Evolutionary conservation across 176 grass and related monocot genomes (phyloP).

Genomic region (Aegilops sharonensis): DNA sequence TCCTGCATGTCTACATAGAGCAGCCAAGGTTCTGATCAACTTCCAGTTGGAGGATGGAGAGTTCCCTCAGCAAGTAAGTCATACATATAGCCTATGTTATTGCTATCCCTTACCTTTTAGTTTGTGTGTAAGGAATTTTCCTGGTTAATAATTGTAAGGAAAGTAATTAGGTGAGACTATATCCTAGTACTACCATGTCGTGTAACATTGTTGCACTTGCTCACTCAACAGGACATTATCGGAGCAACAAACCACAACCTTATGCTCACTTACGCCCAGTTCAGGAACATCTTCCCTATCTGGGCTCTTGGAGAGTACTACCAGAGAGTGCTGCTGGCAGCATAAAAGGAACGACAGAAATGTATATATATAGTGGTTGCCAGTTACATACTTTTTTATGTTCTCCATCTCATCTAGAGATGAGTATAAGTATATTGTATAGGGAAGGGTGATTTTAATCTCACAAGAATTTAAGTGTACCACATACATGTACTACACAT

Average conservation of each 20-base stretch:
- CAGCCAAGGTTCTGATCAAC: neutral
- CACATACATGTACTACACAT: too few relatives aligned
- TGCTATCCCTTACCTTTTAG: neutral
- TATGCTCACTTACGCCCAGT: slow-evolving; percentile 54
- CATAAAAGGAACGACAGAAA: neutral
- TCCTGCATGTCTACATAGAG: neutral
- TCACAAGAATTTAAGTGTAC: too few relatives aligned
- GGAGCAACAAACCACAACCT: slow-evolving; percentile 47
- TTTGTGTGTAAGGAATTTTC: too few relatives aligned
- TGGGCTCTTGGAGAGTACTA: slow-evolving; percentile 22
- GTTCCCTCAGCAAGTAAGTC: neutral
- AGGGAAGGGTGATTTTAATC: too few relatives aligned
- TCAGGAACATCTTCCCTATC: slow-evolving; percentile 44
- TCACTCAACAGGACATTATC: slow-evolving; percentile 41
- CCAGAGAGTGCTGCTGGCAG: neutral
- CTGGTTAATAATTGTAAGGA: too few relatives aligned
- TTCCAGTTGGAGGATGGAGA: neutral
- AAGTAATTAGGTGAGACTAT: too few relatives aligned
- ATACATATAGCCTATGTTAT: too few relatives aligned
- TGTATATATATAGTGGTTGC: neutral
- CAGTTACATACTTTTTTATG: neutral
- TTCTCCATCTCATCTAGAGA: neutral
- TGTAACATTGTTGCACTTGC: too few relatives aligned
- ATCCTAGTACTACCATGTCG: too few relatives aligned
- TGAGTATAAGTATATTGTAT: neutral